Percentiles rank a stretch among this genome's conserved stretches.
Evolutionary conservation across 2,329 filamentous ascomycete genomes (phyloP).

Genomic region (Phyllosticta capitalensis): DNA sequence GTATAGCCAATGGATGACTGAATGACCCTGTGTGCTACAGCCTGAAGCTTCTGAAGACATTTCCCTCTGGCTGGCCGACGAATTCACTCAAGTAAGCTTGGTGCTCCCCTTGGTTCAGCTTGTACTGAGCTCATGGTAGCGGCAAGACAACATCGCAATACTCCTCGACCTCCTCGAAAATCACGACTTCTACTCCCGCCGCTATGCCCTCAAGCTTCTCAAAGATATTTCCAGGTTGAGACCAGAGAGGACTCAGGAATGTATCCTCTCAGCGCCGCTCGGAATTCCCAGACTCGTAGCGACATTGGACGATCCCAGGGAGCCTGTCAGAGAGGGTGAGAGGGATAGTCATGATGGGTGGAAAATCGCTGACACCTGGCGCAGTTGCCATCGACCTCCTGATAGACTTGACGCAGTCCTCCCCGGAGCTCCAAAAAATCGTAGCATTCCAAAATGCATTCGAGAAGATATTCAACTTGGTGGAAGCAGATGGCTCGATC

Average conservation of each 20-base stretch:
- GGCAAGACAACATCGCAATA: constrained; percentile 90
- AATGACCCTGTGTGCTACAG: constrained; percentile 38
- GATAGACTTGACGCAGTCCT: constrained; percentile 77
- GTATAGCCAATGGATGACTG: neutral
- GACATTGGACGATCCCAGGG: constrained; percentile 72
- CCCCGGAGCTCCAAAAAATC: constrained; percentile 83
- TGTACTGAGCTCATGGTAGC: constrained; percentile 49
- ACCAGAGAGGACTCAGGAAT: constrained; percentile 88
- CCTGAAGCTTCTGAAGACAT: constrained; percentile 94
- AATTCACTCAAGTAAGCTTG: constrained; percentile 73
- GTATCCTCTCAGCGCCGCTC: constrained; percentile 77
- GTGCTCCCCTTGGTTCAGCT: constrained; percentile 13
- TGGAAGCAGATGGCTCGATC: constrained; percentile 72
- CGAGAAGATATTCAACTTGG: constrained; percentile 72
- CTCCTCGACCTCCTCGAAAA: constrained; percentile 83
- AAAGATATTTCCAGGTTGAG: constrained; percentile 76
- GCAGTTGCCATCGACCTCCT: constrained; percentile 73
- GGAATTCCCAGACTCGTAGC: constrained; percentile 81
- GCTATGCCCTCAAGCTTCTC: constrained; percentile 85
- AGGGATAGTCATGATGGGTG: neutral
- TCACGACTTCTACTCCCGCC: constrained; percentile 77
- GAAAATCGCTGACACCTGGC: constrained; percentile 11
- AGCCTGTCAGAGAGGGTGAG: constrained; percentile 70
- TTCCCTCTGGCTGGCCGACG: constrained; percentile 88
- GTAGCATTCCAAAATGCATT: constrained; percentile 95